A percentile compares a stretch with the other conserved stretches of the same genome.
phyloP scores from a whole-genome alignment of 129 eudicot species.

The Heracleum sosnowskyi region DNA sequence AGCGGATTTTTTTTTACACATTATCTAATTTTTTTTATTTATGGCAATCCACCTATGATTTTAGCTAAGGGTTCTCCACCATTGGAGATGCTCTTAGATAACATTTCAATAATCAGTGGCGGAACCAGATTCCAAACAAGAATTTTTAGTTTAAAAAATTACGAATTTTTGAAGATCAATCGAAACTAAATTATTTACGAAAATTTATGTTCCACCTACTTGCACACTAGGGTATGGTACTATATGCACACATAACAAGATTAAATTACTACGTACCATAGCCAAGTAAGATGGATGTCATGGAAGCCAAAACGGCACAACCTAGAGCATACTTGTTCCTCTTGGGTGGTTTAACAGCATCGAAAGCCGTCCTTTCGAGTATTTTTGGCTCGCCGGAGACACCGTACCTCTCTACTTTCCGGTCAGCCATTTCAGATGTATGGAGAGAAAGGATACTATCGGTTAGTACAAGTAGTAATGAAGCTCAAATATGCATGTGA shows the following conservation, averaged over 20 bases:
- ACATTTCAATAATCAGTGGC: too few relatives aligned
- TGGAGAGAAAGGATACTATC: neutral
- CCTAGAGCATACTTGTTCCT: conserved; percentile 35
- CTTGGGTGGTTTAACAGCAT: conserved; percentile 21
- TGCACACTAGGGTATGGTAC: too few relatives aligned
- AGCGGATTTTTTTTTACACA: too few relatives aligned
- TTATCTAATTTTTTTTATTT: too few relatives aligned
- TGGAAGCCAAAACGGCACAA: conserved; percentile 33
- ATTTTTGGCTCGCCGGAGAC: conserved; percentile 12
- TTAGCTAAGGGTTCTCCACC: too few relatives aligned
- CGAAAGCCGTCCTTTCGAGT: conserved; percentile 13
- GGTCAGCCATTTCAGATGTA: neutral
- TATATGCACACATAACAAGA: neutral
- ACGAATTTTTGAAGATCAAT: too few relatives aligned
- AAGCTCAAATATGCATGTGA: neutral
- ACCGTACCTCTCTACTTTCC: conserved; percentile 6
- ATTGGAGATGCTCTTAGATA: too few relatives aligned
- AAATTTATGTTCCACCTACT: neutral
- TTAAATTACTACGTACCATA: conserved; percentile 21
- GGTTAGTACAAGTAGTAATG: neutral
- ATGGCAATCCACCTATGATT: too few relatives aligned
- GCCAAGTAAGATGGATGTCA: conserved; percentile 34
- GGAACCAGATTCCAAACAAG: too few relatives aligned
- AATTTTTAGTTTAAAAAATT: too few relatives aligned
- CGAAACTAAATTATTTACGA: neutral